Evolutionary conservation across 2,329 filamentous ascomycete species (phyloP), one percentile per base, ranked within the genome.

Genomic region (Kalmusia sp.): DNA sequence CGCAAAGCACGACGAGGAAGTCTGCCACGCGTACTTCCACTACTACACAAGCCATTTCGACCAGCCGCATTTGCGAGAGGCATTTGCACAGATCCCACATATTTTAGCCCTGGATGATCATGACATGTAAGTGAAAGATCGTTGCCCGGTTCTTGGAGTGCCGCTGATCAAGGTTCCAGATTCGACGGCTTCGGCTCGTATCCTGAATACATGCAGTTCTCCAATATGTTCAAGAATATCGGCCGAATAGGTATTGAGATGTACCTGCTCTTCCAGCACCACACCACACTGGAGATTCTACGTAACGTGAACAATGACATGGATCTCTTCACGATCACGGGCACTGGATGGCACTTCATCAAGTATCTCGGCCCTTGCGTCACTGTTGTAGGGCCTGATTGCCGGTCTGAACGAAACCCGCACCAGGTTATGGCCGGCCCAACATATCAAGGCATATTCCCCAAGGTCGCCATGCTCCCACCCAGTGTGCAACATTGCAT

Each of bases 31-130:
- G 6, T 99, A 96, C 78, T 99, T 99, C 76, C 95, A 99, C 74
- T 99, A 96, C 75, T 99, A 99, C 72, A 96, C 93, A 1, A 96
- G 92, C 63, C 93, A 98, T 74, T 98, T 99, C 71, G 95, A 99
- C 70, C 95, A 99, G 75, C 93, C 93, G 6, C 93, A 96, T 74
- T 76, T 99, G 61, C 83, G 95, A 55, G 95, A 99, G 75, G 93
- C 93, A 0, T 99, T 96, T 79, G 95, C 95, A 19, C 95, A 99
- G 77, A 97, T 99, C 57, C 95, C 95, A 34, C 93, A 97, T 69
- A 81, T 99, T 48, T 82, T 96, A 65, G 92, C 96, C 70, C 87
- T 99, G 48, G 93, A 99, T 69, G 95, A 98, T 68, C 95, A 98
- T 74, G 95, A 99, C 64, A 97, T 99, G 92, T 96, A 81, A 87